phyloP scores from a whole-genome alignment of 768 basidiomycete species.

The Termitomyces sp. region DNA sequence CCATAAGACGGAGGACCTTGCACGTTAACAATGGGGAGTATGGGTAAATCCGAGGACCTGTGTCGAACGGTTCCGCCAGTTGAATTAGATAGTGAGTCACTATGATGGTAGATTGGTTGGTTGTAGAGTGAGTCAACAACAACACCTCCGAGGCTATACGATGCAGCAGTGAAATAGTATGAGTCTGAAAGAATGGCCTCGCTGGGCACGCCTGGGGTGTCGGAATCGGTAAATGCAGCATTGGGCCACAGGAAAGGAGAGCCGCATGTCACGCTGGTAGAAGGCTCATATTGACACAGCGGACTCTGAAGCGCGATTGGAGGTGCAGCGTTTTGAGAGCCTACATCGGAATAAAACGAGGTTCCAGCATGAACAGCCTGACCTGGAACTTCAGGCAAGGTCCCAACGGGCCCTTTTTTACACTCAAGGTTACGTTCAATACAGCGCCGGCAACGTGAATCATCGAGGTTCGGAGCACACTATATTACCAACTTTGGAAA shows the following conservation, averaged over 20 bases:
- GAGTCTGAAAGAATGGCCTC: background rate
- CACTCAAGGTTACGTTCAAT: background rate
- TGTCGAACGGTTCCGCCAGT: background rate
- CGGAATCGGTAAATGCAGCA: background rate
- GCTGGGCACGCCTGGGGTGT: background rate
- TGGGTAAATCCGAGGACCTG: background rate
- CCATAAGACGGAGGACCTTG: background rate
- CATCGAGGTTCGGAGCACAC: constrained; percentile 1
- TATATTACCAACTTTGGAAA: background rate
- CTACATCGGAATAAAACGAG: background rate
- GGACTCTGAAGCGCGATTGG: background rate
- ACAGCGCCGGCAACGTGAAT: constrained; percentile 5
- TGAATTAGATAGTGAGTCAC: background rate
- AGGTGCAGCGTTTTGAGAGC: background rate
- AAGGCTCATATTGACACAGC: background rate
- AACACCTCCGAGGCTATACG: background rate
- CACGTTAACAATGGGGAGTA: background rate
- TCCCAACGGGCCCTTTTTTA: constrained; percentile 4
- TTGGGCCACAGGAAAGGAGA: background rate
- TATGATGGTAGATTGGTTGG: background rate
- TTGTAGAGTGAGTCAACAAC: background rate
- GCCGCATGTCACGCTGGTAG: background rate
- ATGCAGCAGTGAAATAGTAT: background rate
- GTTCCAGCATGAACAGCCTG: background rate
- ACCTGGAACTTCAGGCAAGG: background rate